Base-by-base conservation (phyloP, 306 rosid genomes). In the Citrullus amarus region DNA sequence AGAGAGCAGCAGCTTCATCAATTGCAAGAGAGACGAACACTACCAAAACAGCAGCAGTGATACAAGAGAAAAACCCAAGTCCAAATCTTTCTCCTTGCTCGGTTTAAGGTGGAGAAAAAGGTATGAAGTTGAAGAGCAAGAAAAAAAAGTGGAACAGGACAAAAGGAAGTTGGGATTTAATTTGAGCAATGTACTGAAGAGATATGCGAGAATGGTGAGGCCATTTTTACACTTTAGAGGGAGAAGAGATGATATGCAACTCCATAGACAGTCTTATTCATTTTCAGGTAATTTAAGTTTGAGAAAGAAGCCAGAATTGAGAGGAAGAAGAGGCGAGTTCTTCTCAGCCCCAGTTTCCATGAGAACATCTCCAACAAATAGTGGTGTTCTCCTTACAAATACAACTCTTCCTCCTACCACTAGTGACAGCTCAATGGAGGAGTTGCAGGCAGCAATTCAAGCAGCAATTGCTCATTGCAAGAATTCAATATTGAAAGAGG, bases 401-500 rank as follows among this genome's bases (percentile, higher is more conserved):
- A 20, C 81, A n/a, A 6, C 51, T 11, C 81, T 25, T 60, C 80
- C 43, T 79, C 54, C 66, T 54, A 78, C 94, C 36, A 18, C 84
- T 6, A 89, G 56, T 81, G 97, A 96, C 68, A 92, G 99, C 75
- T 86, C 96, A 79, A 90, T 96, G 98, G 99, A 96, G 83, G 99
- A 96, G 83, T 85, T 96, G 83, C 98, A 96, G 55, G 92, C 99
- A 3, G 99, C 99, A 9, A 92, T 95, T 88, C 99, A 95, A 88
- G 96, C 97, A 77, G 99, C 99, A 38, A 96, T 96, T 86, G 97
- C 99, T 82, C 98, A 96, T 83, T 96, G 99, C 85, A 96, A 96
- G 89, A 92, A 87, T 75, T 96, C 99, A 61, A 86, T 87, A 80
- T 86, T 95, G 18, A 82, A 87, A 53, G 93, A 87, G 78, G 95